phyloP scores from a whole-genome alignment of 2,329 filamentous ascomycete species.

The Cadophora gregata region DNA sequence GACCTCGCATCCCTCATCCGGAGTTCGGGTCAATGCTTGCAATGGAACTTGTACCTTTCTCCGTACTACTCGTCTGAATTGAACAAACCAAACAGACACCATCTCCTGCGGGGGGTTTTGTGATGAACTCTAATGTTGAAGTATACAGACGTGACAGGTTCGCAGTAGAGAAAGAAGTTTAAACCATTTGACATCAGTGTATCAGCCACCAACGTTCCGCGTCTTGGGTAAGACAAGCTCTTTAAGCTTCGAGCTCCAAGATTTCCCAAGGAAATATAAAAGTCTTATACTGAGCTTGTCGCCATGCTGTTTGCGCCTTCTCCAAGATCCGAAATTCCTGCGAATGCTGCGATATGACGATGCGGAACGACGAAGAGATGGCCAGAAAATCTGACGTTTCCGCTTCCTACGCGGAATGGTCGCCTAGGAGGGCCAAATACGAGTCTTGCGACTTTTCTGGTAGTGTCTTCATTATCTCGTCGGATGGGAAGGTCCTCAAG shows the following conservation, averaged over 20 bases:
- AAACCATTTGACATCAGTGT: neutral
- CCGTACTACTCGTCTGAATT: neutral
- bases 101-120: neutral
- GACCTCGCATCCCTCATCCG: neutral
- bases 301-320: neutral
- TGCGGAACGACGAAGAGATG: neutral
- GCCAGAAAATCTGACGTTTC: neutral
- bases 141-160: neutral
- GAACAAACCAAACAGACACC: neutral
- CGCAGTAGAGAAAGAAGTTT: neutral
- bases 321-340: too few relatives aligned
- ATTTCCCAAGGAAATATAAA: neutral
- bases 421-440: neutral
- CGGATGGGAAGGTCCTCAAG: constrained; percentile 27
- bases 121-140: neutral
- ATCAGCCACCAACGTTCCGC: neutral
- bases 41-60: too few relatives aligned
- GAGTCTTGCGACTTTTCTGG: constrained; percentile 24
- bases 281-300: neutral
- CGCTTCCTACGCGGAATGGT: neutral
- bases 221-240: neutral
- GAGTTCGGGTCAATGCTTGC: neutral
- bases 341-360: neutral
- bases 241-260: too few relatives aligned
- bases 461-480: constrained; percentile 27